Evolutionary conservation across 2,329 filamentous ascomycete genomes (phyloP).

Genomic region (Fusarium sp.): DNA sequence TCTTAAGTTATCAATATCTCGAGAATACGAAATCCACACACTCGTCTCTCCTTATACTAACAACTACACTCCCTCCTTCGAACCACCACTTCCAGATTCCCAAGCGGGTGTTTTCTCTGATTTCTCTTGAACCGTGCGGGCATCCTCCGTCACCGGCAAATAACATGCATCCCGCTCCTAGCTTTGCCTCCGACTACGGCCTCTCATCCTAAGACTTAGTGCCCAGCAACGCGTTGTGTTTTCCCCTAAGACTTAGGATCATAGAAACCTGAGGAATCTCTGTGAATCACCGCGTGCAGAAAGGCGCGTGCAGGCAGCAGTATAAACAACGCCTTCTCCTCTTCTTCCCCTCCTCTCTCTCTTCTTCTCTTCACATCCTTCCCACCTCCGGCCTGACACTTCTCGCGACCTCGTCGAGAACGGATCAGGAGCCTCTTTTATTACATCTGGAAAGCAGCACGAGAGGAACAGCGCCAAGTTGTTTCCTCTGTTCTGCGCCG

Average conservation of each 20-base stretch:
- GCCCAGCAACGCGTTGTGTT: background rate
- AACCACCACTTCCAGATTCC: background rate
- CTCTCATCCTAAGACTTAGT: background rate
- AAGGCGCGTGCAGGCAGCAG: conserved; percentile 4
- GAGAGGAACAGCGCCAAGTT: conserved; percentile 33
- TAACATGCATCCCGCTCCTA: background rate
- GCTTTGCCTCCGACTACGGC: background rate
- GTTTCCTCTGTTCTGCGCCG: conserved; percentile 13
- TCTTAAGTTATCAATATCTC: background rate
- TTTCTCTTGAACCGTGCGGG: background rate
- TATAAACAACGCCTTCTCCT: conserved; percentile 15
- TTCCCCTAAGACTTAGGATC: conserved; percentile 12
- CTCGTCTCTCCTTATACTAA: background rate
- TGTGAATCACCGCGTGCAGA: conserved; percentile 13
- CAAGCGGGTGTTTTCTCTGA: background rate
- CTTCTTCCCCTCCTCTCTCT: conserved; percentile 14
- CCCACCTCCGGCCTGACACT: background rate
- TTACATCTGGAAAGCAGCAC: background rate
- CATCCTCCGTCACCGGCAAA: conserved; percentile 1
- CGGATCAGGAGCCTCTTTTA: background rate
- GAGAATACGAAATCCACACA: background rate
- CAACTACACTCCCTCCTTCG: background rate
- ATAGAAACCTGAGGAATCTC: conserved; percentile 1
- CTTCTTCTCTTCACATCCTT: conserved; percentile 9
- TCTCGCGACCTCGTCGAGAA: background rate